Evolutionary conservation across 345 rosid species (phyloP).

Genomic region (Salix caprea): DNA sequence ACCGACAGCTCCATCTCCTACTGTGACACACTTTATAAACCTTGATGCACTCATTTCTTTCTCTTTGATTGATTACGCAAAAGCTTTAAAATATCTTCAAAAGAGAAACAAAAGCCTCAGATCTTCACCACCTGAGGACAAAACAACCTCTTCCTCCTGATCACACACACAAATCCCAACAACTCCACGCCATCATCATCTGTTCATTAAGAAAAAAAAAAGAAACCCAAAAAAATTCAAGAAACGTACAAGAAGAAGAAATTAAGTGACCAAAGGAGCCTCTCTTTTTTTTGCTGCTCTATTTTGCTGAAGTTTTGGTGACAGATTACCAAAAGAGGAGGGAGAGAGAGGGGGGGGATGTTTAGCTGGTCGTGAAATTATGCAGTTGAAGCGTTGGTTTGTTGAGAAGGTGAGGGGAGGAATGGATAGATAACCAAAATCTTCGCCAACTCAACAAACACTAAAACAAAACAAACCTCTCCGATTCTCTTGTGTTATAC

Average conservation of each 20-base stretch:
- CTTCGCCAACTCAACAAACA: slow-evolving; percentile 39
- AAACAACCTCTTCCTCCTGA: background rate
- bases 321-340: background rate
- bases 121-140: slow-evolving; percentile 29
- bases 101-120: slow-evolving; percentile 17
- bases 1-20: slow-evolving; percentile 33
- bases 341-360: background rate
- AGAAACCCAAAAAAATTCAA: background rate
- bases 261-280: background rate
- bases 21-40: slow-evolving; percentile 33
- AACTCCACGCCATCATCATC: slow-evolving; percentile 18
- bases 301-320: background rate
- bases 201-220: background rate
- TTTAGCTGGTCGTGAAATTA: slow-evolving; percentile 38
- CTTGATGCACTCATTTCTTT: slow-evolving; percentile 29
- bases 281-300: background rate
- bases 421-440: slow-evolving; percentile 24
- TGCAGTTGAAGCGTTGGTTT: background rate
- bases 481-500: slow-evolving; percentile 12
- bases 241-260: slow-evolving; percentile 8
- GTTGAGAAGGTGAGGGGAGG: background rate
- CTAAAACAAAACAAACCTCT: slow-evolving; percentile 18
- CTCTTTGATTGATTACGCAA: background rate
- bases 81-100: background rate
- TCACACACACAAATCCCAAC: slow-evolving; percentile 6